Evolutionary conservation across 1,139 yeast species (phyloP).

Genomic region (Kodamaea fungicola): DNA sequence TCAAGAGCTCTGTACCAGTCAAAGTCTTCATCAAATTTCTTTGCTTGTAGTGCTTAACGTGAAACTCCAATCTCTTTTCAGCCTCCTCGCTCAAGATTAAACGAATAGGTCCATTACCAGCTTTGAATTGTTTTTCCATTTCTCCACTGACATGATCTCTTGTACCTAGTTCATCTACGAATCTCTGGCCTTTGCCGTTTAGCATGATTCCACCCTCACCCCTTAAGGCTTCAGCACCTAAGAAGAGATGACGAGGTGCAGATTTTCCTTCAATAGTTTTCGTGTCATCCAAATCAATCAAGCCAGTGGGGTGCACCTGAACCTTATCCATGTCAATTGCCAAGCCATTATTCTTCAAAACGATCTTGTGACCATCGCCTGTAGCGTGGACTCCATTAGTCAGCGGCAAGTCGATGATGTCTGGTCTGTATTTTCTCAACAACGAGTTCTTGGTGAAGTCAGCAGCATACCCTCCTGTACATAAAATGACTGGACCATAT

Average conservation of each 20-base stretch:
- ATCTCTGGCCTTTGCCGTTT: constrained; percentile 61
- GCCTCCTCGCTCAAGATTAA: constrained; percentile 44
- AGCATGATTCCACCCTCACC: constrained; percentile 75
- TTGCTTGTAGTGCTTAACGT: constrained; percentile 63
- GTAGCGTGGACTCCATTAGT: constrained; percentile 75
- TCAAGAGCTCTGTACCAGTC: constrained; percentile 47
- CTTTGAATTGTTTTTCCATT: constrained; percentile 44
- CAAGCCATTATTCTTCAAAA: constrained; percentile 55
- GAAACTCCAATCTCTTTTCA: constrained; percentile 48
- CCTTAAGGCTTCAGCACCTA: constrained; percentile 77
- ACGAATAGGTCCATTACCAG: constrained; percentile 50
- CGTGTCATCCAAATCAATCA: constrained; percentile 61
- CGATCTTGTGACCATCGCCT: constrained; percentile 70
- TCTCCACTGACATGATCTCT: constrained; percentile 67
- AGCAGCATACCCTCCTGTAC: constrained; percentile 79
- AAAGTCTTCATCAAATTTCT: constrained; percentile 59
- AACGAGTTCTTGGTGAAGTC: constrained; percentile 53
- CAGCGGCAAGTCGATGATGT: constrained; percentile 59
- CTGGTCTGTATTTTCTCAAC: constrained; percentile 57
- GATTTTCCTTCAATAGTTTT: constrained; percentile 40
- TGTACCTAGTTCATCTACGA: constrained; percentile 68
- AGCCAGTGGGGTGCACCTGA: constrained; percentile 82
- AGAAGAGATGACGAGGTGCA: constrained; percentile 53
- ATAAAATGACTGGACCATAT: constrained; percentile 61
- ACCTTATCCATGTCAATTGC: constrained; percentile 73